A percentile compares a stretch with the other conserved stretches of the same genome.
Conservation (phyloP, 139 green algal genomes). For the Yamagishiella unicocca region DNA sequence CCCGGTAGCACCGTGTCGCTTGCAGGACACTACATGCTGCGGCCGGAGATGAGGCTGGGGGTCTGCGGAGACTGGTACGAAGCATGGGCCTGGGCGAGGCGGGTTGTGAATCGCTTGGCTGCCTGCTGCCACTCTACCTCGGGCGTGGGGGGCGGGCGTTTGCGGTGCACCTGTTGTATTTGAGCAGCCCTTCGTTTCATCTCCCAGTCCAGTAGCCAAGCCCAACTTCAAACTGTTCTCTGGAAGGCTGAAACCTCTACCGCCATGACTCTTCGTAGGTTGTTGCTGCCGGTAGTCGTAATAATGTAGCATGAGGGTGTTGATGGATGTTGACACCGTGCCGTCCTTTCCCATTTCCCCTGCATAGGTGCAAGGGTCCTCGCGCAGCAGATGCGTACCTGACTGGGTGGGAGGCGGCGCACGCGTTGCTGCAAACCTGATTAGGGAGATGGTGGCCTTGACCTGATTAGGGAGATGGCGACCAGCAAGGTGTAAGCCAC, state of each 20-base stretch:
- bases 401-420: slow-evolving; percentile 23
- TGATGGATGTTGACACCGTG: not conserved
- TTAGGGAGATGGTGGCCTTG: too few relatives aligned
- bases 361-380: slow-evolving; percentile 27
- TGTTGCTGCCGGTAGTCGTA: not conserved
- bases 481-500: too few relatives aligned
- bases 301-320: not conserved
- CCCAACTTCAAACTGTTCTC: not conserved
- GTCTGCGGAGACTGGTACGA: slow-evolving; percentile 30
- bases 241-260: not conserved
- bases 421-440: not conserved
- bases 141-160: not conserved
- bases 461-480: too few relatives aligned
- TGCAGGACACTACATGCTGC: slow-evolving; percentile 22
- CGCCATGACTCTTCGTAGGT: not conserved
- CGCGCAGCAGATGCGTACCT: slow-evolving; percentile 15
- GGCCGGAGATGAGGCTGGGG: not conserved
- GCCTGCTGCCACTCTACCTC: not conserved
- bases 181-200: not conserved
- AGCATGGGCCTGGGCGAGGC: not conserved
- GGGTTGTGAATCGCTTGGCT: not conserved
- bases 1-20: not conserved
- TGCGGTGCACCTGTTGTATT: not conserved
- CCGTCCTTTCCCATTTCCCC: not conserved
- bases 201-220: not conserved